Base-by-base conservation (phyloP, 2,329 filamentous ascomycete species). In the Neoscytalidium dimidiatum region DNA sequence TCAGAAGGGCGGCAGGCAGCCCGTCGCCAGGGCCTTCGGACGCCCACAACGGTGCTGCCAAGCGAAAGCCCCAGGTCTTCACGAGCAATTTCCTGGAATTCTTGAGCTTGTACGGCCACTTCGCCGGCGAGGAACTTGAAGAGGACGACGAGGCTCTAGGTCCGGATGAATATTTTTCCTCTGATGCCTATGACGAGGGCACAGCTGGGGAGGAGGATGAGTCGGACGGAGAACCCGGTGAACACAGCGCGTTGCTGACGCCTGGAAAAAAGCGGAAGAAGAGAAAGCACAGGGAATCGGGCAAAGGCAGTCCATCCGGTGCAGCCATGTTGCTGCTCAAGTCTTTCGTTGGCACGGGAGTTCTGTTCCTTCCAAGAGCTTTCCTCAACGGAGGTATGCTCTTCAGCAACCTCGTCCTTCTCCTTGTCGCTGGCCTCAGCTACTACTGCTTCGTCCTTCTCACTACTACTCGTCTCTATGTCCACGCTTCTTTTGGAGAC, bases 401-500 rank as follows among this genome's bases (percentile, higher is more conserved):
- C 17, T 99, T 99, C 79, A 97, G 93, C 72, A 97, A 96, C 74
- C 69, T 96, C 60, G 91, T 99, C 17, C 86, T 99, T n/a, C 82
- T 99, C 23, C 86, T 84, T 43, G 92, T 99, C 17, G 94, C 95
- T 6, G 82, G 86, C 2, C 83, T 99, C 66, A 97, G 94, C 75
- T 99, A 97, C 80, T 97, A 97, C 82, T 97, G 94, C 81, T 99
- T 99, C 79, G 93, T 99, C 46, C 84, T 99, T 14, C 86, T 99
- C 33, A 93, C 97, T 68, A 90, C 90, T 66, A 95, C 93, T 1
- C 90, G 95, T 35, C 82, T 97, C 56, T 90, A 88, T 74, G 87
- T 98, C 29, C 90, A 94, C 56, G 93, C 92, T n/a, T 98, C 95
- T 0, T 99, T 98, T 79, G 95, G 95, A 77, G 95, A 98, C 73